Base-by-base conservation (phyloP, 345 rosid genomes). In the Nephelium lappaceum region DNA sequence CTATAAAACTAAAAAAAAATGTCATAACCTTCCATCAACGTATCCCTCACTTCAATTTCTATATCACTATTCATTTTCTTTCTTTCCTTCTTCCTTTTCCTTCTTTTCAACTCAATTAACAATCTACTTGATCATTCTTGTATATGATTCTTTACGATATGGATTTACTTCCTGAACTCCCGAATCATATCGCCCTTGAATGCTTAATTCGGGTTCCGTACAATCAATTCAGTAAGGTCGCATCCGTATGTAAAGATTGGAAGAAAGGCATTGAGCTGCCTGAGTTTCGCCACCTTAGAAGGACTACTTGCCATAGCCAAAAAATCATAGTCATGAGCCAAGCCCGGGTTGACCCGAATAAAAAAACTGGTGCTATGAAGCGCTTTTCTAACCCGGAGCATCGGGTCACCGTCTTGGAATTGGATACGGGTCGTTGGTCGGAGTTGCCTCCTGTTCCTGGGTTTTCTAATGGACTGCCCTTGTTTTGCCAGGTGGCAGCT, bases 361-460 rank as follows among this genome's bases (percentile, higher is more conserved):
- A 2, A 3, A 83, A 75, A 10, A 11, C 75, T 11, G 77, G 79
- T 57, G 53, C 77, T 51, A 11, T 74, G 15, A 92, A 91, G 78
- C 67, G 45, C 2, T 75, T 78, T 8, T 11, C 68, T 7, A 42
- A 71, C 24, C 91, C 88, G 38, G 81, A 71, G 19, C 89, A 84
- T 51, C 79, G 86, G 47, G 24, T 94, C 65, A 57, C 85, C 0
- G 64, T 87, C 67, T 80, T 93, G 27, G 93, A 92, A 49, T 87
- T 92, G 43, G 86, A 78, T 16, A 79, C 92, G 11, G 93, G 93
- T 23, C 19, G 67, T 8, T 92, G 93, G 93, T 76, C 47, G 16
- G 89, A 89, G 62, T 74, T 91, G 76, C 97, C 92, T 21, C 87
- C 90, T 69, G 27, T 84, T 47, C 92, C 93, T 4, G 88, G 81